Base-by-base conservation (phyloP, 1,284 basidiomycete species). In the Trichosporon inkin region DNA sequence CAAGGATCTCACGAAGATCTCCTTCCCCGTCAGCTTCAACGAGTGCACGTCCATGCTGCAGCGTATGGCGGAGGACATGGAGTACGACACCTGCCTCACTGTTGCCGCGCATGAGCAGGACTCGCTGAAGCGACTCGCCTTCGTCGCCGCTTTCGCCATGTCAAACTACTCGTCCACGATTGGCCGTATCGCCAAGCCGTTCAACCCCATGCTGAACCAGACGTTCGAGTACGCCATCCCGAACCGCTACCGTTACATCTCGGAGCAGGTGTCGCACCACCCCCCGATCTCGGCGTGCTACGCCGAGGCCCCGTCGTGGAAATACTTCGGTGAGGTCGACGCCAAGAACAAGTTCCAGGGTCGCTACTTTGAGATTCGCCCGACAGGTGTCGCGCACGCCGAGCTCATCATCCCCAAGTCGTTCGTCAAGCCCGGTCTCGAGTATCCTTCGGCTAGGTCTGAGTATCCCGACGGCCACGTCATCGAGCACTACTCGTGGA, bases 201-300 rank as follows among this genome's bases (percentile, higher is more conserved):
- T 94, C 79, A 94, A 95, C 67, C 79, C 77, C 7, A 66, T 79
- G 55, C 73, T 87, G 72, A 82, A 84, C 61, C 94, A 99, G 80
- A 95, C 92, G 1, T 99, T 95, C 71, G 95, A 99, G 79, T 96
- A 97, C 72, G 90, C 90, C 41, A 79, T 90, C 20, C 91, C 95
- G 70, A 90, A 88, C 74, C 84, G 90, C 69, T 99, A 94, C 75
- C 85, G 92, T 39, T 99, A 98, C 75, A 79, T 95, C 47, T 93
- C 89, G 1, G 94, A 96, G 76, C 93, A 97, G 82, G 92, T 97
- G 61, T 91, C 88, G 73, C 94, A 98, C 77, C 94, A 97, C 75
- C 92, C 93, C 67, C 95, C 95, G 0, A 93, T 97, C 60, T 94
- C 91, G n/a, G 94, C 95, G 8, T 98, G 94, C 76, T 94, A 90